Conservation (phyloP, 768 basidiomycete genomes). For the Pulveroboletus sp. region DNA sequence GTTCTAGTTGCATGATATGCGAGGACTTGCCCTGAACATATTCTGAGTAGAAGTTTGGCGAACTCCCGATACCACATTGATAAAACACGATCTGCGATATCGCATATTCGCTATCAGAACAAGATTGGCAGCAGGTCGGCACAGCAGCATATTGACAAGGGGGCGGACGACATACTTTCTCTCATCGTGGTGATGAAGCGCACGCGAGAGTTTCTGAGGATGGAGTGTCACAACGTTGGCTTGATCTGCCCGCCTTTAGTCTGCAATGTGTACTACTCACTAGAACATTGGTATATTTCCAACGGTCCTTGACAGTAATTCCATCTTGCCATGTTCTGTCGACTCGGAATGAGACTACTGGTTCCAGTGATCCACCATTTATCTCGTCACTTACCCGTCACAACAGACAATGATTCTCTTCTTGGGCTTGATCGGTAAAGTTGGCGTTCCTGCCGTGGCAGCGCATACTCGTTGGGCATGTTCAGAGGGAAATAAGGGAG, state of each 20-base stretch:
- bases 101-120: slow-evolving; percentile 28
- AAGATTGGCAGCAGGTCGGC: neutral
- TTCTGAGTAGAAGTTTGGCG: slow-evolving; percentile 51
- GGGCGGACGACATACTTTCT: slow-evolving; percentile 26
- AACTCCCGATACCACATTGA: slow-evolving; percentile 58
- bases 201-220: slow-evolving; percentile 49
- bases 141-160: neutral
- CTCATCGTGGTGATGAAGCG: slow-evolving; percentile 46
- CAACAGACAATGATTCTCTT: slow-evolving; percentile 72
- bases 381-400: slow-evolving; percentile 51
- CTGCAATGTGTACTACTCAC: slow-evolving; percentile 28
- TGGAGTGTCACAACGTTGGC: neutral
- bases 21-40: slow-evolving; percentile 53
- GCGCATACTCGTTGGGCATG: neutral
- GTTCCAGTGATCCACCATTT: neutral
- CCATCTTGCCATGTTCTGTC: slow-evolving; percentile 73
- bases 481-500: slow-evolving; percentile 1
- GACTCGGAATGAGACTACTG: neutral
- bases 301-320: slow-evolving; percentile 37
- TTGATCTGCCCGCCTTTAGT: neutral
- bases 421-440: slow-evolving; percentile 21
- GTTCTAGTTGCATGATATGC: neutral
- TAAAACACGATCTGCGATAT: slow-evolving; percentile 63
- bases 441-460: neutral
- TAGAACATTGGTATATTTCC: slow-evolving; percentile 53